A percentile compares a stretch with the other conserved stretches of the same genome.
Conservation (phyloP, 192 early-diverging fungal species). For the Gonapodya prolifera region DNA sequence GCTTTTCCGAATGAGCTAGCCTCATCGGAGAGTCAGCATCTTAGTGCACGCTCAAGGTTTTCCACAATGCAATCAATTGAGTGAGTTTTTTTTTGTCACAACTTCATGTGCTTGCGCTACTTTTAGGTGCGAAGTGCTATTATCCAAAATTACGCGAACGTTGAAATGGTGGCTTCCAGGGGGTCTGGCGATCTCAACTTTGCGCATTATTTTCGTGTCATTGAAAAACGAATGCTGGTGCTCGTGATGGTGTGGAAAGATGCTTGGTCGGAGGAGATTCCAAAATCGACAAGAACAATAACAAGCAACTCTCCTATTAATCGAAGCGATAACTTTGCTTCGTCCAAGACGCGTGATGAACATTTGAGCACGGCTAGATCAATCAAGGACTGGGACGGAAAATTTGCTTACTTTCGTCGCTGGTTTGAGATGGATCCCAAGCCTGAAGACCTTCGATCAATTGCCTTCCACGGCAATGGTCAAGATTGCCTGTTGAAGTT, state of each 20-base stretch:
- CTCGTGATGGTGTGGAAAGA: neutral
- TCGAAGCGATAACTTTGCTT: neutral
- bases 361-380: neutral
- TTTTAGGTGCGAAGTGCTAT: neutral
- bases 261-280: no score
- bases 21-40: no score
- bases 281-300: no score
- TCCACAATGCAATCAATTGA: no score
- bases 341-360: neutral
- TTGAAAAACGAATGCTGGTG: neutral
- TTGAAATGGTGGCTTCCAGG: neutral
- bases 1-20: no score
- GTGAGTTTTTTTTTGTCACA: neutral
- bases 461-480: neutral
- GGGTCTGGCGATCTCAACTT: neutral
- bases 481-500: neutral
- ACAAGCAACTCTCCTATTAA: no score
- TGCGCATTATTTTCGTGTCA: neutral
- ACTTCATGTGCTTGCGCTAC: neutral
- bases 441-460: neutral
- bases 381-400: neutral
- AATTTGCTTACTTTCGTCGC: neutral
- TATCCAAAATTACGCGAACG: neutral
- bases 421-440: neutral
- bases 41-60: no score